Percentiles rank a stretch among this genome's conserved stretches.
Conservation (phyloP, 2,329 filamentous ascomycete species). For the Remersonia thermophila region DNA sequence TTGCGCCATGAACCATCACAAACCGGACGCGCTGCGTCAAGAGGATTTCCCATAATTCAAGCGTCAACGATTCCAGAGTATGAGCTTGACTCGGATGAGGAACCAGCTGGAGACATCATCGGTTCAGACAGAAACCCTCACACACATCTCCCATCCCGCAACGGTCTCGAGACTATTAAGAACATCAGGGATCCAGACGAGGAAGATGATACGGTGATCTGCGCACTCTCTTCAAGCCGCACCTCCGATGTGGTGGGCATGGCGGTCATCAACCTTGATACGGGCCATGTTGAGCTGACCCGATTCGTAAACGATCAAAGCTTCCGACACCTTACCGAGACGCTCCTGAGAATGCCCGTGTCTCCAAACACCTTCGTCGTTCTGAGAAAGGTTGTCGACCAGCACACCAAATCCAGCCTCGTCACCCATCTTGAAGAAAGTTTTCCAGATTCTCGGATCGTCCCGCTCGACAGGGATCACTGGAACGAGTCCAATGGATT, state of each 20-base stretch:
- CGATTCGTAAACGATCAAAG: constrained; percentile 14
- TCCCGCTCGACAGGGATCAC: constrained; percentile 7
- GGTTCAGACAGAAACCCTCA: too few species aligned
- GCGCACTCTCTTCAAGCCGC: constrained; percentile 15
- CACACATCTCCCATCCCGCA: too few species aligned
- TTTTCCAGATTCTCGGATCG: constrained; percentile 6
- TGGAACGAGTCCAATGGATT: constrained; percentile 13
- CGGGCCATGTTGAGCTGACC: constrained; percentile 8
- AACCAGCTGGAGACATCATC: too few species aligned
- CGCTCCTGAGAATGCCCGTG: constrained; percentile 3
- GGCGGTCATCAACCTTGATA: constrained; percentile 11
- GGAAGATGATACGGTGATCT: constrained; percentile 11
- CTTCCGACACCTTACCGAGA: constrained; percentile 10
- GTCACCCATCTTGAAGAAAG: constrained; percentile 1
- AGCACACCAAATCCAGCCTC: constrained; percentile 8
- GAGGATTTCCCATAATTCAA: too few species aligned
- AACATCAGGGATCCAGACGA: not conserved
- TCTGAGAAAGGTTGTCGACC: constrained; percentile 6
- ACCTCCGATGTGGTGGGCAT: constrained; percentile 13
- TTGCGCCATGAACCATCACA: too few species aligned
- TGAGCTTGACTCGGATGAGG: too few species aligned
- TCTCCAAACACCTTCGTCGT: constrained; percentile 12
- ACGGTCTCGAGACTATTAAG: too few species aligned
- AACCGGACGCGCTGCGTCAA: too few species aligned
- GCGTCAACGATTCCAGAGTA: too few species aligned